A percentile compares a stretch with the other conserved stretches of the same genome.
phyloP scores from a whole-genome alignment of 2,329 filamentous ascomycete genomes.

The Fusarium albosuccineum region DNA sequence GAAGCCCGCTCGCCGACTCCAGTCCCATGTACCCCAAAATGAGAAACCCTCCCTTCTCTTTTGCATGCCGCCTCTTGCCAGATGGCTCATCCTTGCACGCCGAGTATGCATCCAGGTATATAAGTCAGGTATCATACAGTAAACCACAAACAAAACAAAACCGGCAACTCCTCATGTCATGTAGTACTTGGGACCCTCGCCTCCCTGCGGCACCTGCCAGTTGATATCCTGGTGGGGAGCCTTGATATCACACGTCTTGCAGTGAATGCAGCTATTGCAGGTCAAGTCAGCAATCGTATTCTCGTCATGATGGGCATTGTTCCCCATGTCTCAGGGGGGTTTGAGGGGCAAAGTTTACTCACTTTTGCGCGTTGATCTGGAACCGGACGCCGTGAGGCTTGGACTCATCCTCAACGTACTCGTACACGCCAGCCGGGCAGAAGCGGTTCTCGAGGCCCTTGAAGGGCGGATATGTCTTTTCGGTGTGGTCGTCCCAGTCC shows the following conservation, averaged over 20 bases:
- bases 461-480: conserved; percentile 85
- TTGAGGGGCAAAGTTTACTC: conserved; percentile 59
- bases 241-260: conserved; percentile 99
- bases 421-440: conserved; percentile 97
- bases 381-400: conserved; percentile 93
- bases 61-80: conserved; percentile 11
- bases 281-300: conserved; percentile 24
- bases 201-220: conserved; percentile 94
- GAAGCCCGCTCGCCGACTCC: conserved; percentile 33
- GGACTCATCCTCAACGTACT: conserved; percentile 92
- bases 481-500: conserved; percentile 93
- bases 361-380: conserved; percentile 98
- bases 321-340: neutral
- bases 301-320: neutral
- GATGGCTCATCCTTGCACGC: conserved; percentile 31
- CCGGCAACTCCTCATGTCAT: conserved; percentile 63
- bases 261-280: conserved; percentile 87
- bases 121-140: conserved; percentile 46
- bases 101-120: conserved; percentile 42
- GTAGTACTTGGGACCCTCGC: conserved; percentile 80
- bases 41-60: conserved; percentile 28
- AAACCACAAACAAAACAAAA: conserved; percentile 25
- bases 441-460: conserved; percentile 96
- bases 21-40: conserved; percentile 28
- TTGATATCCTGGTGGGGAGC: conserved; percentile 97